phyloP scores from a whole-genome alignment of 2,329 filamentous ascomycete genomes.

The Lachnellula occidentalis region DNA sequence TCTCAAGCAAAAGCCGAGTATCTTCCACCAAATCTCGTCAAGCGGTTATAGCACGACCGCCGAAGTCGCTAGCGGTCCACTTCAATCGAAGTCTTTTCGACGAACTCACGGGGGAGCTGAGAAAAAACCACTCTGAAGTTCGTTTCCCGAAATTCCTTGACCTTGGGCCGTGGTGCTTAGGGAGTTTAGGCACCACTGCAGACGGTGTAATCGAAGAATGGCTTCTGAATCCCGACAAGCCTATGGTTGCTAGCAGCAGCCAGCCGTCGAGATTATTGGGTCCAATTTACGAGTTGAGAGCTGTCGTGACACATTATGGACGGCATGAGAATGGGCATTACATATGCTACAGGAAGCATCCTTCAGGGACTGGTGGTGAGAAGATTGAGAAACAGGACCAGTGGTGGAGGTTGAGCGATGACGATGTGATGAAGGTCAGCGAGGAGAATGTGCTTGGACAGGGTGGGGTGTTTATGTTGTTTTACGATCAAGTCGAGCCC shows the following conservation, averaged over 20 bases:
- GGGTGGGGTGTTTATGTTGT: constrained; percentile 89
- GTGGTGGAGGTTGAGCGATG: constrained; percentile 93
- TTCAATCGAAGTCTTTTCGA: constrained; percentile 91
- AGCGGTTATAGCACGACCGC: constrained; percentile 75
- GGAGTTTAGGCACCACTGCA: constrained; percentile 39
- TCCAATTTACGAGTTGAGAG: constrained; percentile 69
- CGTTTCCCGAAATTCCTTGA: constrained; percentile 70
- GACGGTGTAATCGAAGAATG: constrained; percentile 54
- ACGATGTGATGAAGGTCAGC: constrained; percentile 68
- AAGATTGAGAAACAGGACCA: constrained; percentile 34
- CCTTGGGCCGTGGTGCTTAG: constrained; percentile 79
- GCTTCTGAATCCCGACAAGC: constrained; percentile 60
- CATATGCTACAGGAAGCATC: constrained; percentile 77
- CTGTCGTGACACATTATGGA: constrained; percentile 84
- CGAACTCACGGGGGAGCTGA: constrained; percentile 69
- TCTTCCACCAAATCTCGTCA: constrained; percentile 84
- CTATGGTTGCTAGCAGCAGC: constrained; percentile 63
- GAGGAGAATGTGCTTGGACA: constrained; percentile 70
- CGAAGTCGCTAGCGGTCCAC: constrained; percentile 76
- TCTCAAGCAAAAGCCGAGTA: constrained; percentile 61
- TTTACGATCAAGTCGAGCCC: constrained; percentile 73
- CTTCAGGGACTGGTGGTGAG: constrained; percentile 29
- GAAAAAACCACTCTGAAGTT: constrained; percentile 79
- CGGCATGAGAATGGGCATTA: constrained; percentile 95
- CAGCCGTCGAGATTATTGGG: constrained; percentile 48